Evolutionary conservation across 495 filamentous ascomycete genomes (phyloP), one percentile per base, ranked within the genome.

Genomic region (Lasiosphaeria hispida): DNA sequence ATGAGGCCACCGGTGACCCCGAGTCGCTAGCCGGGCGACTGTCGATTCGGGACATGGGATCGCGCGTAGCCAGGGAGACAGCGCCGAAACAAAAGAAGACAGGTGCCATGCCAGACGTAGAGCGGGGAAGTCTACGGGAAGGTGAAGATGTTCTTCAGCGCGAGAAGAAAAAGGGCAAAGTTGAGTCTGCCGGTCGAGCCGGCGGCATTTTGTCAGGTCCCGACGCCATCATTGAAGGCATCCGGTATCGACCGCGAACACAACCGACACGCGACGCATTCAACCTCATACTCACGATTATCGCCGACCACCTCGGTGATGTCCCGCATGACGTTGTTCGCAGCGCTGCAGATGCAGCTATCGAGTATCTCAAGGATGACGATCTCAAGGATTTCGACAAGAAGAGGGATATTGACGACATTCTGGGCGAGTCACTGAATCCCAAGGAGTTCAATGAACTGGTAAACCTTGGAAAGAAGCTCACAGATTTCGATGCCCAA

Each of bases 341-440:
- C 51, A 97, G 94, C 69, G 94, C 95, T n/a, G 92, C 95, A 23
- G 94, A 99, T 75, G 92, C 90, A 1, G 84, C 90, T 1, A 75
- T 99, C 18, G 92, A 99, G 68, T 86, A 85, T 48, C 82, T 99
- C 36, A 99, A 97, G 72, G 90, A 97, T 61, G 92, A 96, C 57
- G 85, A 92, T 44, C 83, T 96, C 77, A 99, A 96, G 73, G 94
- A 99, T 69, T 91, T 95, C 53, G 95, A 97, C 69, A 97, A 96
- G 77, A 97, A 97, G 75, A 96, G 93, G 75, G 92, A 96, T 65
- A 85, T 99, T 38, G 94, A 97, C 62, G 94, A 97, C 59, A 80
- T 97, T 53, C 69, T 99, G 40, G 95, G 93, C 23, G 82, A 80
- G 8, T 86, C 85, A 0, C 86, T 96, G 79, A 85, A 81, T 35